These are phyloP conservation scores for Termitomyces sp. DNA, from an alignment of 768 basidiomycete genomes.

Conservation along the genomic window DNA sequence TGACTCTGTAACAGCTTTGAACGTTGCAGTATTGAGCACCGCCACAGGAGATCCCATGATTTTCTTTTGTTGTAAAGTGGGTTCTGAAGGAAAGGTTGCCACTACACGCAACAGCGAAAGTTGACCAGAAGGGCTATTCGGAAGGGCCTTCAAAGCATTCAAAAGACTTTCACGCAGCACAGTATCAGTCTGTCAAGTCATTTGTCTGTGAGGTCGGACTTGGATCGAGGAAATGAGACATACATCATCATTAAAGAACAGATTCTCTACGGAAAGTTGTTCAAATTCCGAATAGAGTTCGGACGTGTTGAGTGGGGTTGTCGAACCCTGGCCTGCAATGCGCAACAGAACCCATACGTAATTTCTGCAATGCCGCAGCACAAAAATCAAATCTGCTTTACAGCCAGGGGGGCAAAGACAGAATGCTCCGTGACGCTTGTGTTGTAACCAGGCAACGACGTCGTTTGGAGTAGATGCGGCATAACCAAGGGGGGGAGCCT, in stretches of 20 bases:
- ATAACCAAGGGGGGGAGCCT: background rate
- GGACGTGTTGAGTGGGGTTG: background rate
- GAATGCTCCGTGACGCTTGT: background rate
- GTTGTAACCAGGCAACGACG: background rate
- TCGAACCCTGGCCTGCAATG: background rate
- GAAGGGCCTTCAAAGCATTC: background rate
- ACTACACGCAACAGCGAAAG: background rate
- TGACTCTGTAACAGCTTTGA: background rate
- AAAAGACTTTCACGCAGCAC: background rate
- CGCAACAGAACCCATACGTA: background rate
- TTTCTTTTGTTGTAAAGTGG: background rate
- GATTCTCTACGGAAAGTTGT: background rate
- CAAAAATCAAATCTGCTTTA: background rate
- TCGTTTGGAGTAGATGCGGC: background rate
- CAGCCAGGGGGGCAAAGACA: constrained; percentile 1
- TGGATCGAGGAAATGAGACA: background rate
- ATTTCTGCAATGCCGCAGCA: background rate
- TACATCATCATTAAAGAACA: background rate
- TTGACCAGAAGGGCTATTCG: background rate
- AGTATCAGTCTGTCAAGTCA: background rate
- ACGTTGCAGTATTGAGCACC: background rate
- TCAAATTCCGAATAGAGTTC: background rate
- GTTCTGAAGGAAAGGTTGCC: background rate
- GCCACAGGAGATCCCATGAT: background rate
- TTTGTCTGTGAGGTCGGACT: background rate